Conservation (phyloP, 176 grass and related monocot genomes). For the Typha latifolia region DNA sequence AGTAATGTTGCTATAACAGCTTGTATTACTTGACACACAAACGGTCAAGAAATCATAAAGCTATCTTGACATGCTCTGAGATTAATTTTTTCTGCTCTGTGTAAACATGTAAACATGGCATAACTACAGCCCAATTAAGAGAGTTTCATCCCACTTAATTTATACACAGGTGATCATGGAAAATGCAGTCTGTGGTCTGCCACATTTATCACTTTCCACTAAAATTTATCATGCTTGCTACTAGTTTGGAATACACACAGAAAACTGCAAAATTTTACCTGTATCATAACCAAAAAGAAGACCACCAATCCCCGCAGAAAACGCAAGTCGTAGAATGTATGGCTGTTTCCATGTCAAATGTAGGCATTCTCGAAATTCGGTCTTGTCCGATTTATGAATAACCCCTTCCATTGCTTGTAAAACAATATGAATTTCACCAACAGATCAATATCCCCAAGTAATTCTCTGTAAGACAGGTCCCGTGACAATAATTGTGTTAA, state of each 20-base stretch:
- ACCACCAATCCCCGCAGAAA: slow-evolving; percentile 87
- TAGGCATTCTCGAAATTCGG: slow-evolving; percentile 77
- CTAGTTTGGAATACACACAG: background rate
- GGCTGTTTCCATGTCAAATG: slow-evolving; percentile 67
- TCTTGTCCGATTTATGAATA: slow-evolving; percentile 36
- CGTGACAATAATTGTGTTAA: background rate
- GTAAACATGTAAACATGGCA: no score
- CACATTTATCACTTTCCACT: background rate
- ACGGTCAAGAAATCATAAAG: no score
- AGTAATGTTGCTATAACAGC: no score
- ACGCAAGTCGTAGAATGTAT: slow-evolving; percentile 78
- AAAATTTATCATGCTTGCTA: background rate
- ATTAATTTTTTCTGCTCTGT: no score
- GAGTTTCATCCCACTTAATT: background rate
- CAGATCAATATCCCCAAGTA: background rate
- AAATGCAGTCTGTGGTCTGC: background rate
- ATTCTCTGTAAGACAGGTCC: background rate
- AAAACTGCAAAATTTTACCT: slow-evolving; percentile 27
- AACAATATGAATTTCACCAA: background rate
- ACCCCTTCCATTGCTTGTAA: slow-evolving; percentile 53
- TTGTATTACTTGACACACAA: no score
- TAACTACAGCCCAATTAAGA: no score
- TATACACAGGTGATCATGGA: background rate
- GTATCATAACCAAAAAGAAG: slow-evolving; percentile 98
- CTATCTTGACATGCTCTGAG: no score